Evolutionary conservation across 2,329 filamentous ascomycete species (phyloP), one percentile per base, ranked within the genome.

Genomic region (Penicillium glabrum): DNA sequence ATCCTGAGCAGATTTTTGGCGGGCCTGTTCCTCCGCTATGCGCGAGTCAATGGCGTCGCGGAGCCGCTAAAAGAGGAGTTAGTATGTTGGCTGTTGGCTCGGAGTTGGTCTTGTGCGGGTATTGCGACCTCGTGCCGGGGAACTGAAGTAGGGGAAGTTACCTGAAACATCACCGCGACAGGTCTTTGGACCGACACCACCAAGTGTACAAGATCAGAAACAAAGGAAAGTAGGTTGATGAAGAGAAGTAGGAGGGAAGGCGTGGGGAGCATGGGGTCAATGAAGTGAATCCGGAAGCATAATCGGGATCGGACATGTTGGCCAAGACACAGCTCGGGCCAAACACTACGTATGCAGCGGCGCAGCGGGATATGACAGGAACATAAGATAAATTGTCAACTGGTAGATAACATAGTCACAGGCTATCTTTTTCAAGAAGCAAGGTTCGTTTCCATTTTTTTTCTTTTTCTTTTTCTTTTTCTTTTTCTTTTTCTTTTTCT

Each of bases 1-100:
- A 27, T 77, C 72, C 61, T 80, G 67, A 41, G 77, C 66, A 50
- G 80, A 75, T 69, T 84, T 84, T 71, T 92, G 89, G 57, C 90
- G 89, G 56, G 91, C 89, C 76, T 96, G 91, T 77, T 97, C 93
- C 78, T 96, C 91, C 68, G 91, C 90, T 69, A 97, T 95, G 68
- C 89, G 89, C 67, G 87, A 87, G 73, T 96, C 90, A 73, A 96
- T 91, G 58, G 89, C 89, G 68, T 89, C 90, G 78, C 91, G 90
- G 67, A 96, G 81, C 80, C 90, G 86, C 89, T 95, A 27, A 8
- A 10, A 21, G 71, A 41, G 26, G 5, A 14, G 23, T 35, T 6
- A 41, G 43, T 26, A 21, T 35, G 44, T 46, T 39, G 35, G n/a
- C 29, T 33, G n/a, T 49, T 23, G 23, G 8, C 21, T 41, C 13